A percentile compares a stretch with the other conserved stretches of the same genome.
phyloP scores from a whole-genome alignment of 805 yeast genomes.

The Spathaspora arborariae region DNA sequence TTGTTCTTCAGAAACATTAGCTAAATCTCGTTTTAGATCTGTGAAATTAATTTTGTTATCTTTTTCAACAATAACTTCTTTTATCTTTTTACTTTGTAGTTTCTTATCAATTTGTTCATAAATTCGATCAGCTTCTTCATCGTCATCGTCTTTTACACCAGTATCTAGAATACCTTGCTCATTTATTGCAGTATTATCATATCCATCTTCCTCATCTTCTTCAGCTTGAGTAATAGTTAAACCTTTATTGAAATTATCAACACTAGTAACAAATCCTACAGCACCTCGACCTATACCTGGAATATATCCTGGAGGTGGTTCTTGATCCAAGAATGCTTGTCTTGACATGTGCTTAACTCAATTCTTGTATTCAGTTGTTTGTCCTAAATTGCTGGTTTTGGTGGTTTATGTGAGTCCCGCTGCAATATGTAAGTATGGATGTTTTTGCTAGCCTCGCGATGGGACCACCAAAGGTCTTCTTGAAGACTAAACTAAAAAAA shows the following conservation, averaged over 20 bases:
- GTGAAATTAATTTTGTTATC: constrained; percentile 46
- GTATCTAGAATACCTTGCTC: constrained; percentile 29
- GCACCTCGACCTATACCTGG: constrained; percentile 97
- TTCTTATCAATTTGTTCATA: constrained; percentile 66
- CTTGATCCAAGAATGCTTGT: constrained; percentile 70
- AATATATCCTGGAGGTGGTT: constrained; percentile 85
- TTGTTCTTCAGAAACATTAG: constrained; percentile 58
- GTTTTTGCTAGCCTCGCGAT: not conserved
- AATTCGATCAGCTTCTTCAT: constrained; percentile 73
- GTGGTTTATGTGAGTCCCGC: not conserved
- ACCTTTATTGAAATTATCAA: constrained; percentile 48
- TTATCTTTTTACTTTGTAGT: constrained; percentile 16
- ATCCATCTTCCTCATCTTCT: constrained; percentile 29
- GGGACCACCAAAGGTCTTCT: not conserved
- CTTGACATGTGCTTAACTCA: constrained; percentile 38
- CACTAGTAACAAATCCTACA: constrained; percentile 83
- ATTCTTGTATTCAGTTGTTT: not conserved
- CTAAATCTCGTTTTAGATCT: constrained; percentile 62
- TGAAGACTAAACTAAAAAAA: not conserved
- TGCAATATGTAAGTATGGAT: not conserved
- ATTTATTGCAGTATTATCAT: constrained; percentile 21
- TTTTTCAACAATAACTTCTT: constrained; percentile 19
- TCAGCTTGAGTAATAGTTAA: constrained; percentile 12
- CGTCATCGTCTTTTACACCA: constrained; percentile 43
- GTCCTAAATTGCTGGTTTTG: not conserved